A percentile compares a stretch with the other conserved stretches of the same genome.
Evolutionary conservation across 768 basidiomycete species (phyloP).

Genomic region (Multifurca ochricompacta): DNA sequence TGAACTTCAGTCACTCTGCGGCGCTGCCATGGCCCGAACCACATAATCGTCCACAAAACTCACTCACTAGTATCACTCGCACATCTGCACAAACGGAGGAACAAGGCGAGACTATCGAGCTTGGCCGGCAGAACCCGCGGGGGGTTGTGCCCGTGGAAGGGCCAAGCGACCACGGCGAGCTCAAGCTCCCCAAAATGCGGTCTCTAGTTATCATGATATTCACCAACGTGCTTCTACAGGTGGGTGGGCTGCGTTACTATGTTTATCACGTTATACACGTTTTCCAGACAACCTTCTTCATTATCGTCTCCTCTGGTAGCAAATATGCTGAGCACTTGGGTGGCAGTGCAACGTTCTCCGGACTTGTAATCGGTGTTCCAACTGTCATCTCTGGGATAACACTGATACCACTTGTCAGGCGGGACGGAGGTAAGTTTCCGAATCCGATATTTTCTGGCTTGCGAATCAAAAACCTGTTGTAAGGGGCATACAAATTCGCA

Average conservation of each 20-base stretch:
- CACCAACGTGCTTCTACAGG: slow-evolving; percentile 41
- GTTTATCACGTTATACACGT: neutral
- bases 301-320: slow-evolving; percentile 59
- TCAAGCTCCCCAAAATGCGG: slow-evolving; percentile 40
- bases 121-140: neutral
- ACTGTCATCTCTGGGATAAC: slow-evolving; percentile 51
- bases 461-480: neutral
- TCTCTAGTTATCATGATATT: slow-evolving; percentile 40
- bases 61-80: neutral
- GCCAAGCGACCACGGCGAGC: slow-evolving; percentile 28
- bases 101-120: neutral
- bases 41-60: neutral
- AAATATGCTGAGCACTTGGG: slow-evolving; percentile 55
- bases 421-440: slow-evolving; percentile 42
- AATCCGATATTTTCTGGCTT: too few species aligned
- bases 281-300: slow-evolving; percentile 59
- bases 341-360: slow-evolving; percentile 63
- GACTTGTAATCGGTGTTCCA: slow-evolving; percentile 61
- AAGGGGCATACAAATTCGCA: slow-evolving; percentile 49
- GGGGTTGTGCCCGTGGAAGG: neutral
- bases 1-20: neutral
- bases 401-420: slow-evolving; percentile 46
- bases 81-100: neutral
- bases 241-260: slow-evolving; percentile 20
- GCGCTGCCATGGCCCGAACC: neutral